phyloP scores from a whole-genome alignment of 192 early-diverging fungal species.

The Helicostylum pulchrum region DNA sequence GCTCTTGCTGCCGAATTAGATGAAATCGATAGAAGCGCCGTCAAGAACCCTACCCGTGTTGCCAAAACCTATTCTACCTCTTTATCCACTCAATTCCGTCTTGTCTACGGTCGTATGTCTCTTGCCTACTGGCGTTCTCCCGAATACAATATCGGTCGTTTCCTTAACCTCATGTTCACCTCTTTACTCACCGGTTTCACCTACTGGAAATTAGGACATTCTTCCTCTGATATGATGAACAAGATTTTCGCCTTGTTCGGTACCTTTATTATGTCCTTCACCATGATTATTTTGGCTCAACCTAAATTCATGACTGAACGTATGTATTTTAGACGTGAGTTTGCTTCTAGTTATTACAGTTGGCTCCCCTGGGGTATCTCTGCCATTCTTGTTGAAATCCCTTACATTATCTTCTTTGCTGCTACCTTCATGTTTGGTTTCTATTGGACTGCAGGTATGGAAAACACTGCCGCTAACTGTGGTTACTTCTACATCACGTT shows the following conservation, averaged over 20 bases:
- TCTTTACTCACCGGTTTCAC: constrained; percentile 70
- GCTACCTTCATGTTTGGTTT: constrained; percentile 67
- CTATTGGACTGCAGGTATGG: constrained; percentile 73
- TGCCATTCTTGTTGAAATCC: constrained; percentile 65
- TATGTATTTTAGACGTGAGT: constrained; percentile 62
- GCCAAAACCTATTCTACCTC: constrained; percentile 46
- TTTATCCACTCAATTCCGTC: constrained; percentile 45
- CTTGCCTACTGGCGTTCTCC: constrained; percentile 69
- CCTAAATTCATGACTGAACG: constrained; percentile 68
- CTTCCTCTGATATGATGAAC: constrained; percentile 59
- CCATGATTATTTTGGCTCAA: constrained; percentile 67
- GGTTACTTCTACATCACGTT: constrained; percentile 66
- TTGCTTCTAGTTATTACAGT: constrained; percentile 65
- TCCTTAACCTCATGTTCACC: constrained; percentile 53
- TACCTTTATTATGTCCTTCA: constrained; percentile 59
- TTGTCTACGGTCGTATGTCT: constrained; percentile 64
- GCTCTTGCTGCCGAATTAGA: constrained; percentile 47
- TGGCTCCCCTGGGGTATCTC: constrained; percentile 62
- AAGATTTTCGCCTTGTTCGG: constrained; percentile 73
- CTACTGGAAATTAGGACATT: constrained; percentile 59
- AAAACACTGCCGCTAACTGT: constrained; percentile 38
- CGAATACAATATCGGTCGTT: constrained; percentile 73
- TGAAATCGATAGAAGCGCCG: constrained; percentile 39
- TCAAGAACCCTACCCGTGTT: constrained; percentile 27
- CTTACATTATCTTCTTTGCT: constrained; percentile 59